Evolutionary conservation across 352 stramenopile species (phyloP).

Genomic region (Globisporangium mamillatum): DNA sequence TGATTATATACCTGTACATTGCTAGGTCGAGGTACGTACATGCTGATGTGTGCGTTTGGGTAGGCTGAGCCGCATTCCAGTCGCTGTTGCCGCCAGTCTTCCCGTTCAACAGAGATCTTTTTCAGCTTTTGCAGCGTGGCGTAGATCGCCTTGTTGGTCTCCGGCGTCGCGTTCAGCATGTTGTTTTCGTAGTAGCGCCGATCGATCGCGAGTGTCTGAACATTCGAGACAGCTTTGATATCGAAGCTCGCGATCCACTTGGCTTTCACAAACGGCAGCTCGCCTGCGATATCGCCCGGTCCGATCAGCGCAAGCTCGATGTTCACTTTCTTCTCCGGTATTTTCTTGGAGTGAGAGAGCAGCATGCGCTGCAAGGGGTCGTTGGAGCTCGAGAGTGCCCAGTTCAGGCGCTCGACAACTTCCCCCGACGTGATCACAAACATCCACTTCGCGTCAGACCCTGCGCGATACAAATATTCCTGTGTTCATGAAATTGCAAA

Average conservation of each 20-base stretch:
- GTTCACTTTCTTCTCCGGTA: conserved; percentile 66
- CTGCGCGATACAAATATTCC: conserved; percentile 70
- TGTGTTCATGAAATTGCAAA: conserved; percentile 12
- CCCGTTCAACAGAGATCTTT: conserved; percentile 47
- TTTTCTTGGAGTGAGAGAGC: conserved; percentile 27
- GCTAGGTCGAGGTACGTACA: conserved; percentile 33
- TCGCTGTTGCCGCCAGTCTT: conserved; percentile 74
- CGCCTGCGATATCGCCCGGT: conserved; percentile 53
- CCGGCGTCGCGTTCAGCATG: conserved; percentile 41
- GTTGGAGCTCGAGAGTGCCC: conserved; percentile 22
- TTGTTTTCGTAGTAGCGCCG: conserved; percentile 60
- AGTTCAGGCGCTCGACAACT: conserved; percentile 67
- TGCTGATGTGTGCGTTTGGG: conserved; percentile 62
- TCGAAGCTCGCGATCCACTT: conserved; percentile 54
- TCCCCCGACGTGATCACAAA: conserved; percentile 69
- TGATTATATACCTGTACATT: background rate
- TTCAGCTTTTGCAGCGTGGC: conserved; percentile 42
- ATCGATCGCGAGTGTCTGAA: conserved; percentile 61
- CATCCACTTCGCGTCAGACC: conserved; percentile 67
- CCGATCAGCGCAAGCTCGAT: conserved; percentile 64
- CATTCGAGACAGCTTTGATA: conserved; percentile 64
- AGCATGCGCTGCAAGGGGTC: conserved; percentile 25
- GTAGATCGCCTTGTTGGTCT: conserved; percentile 39
- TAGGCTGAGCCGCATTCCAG: conserved; percentile 66
- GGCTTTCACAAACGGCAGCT: conserved; percentile 54